These are phyloP conservation scores for Phytophthora tentaculata DNA, from an alignment of 352 stramenopile species.

Conservation along the genomic window DNA sequence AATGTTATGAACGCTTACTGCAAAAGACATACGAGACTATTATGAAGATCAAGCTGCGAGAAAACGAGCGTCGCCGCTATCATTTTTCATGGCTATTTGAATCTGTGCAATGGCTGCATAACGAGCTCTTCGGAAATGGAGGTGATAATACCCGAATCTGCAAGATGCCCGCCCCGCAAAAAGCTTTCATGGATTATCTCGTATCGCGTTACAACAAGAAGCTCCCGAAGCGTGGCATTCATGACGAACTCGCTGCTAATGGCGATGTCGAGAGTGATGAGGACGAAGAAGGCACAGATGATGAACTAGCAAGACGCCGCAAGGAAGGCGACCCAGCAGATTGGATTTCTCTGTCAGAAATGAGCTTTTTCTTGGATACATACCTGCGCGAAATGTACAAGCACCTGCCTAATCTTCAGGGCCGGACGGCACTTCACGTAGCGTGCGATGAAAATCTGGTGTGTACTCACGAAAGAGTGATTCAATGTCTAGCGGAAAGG, in stretches of 20 bases:
- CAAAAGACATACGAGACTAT: constrained; percentile 45
- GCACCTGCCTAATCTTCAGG: constrained; percentile 67
- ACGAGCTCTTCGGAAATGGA: constrained; percentile 36
- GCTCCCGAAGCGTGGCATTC: constrained; percentile 21
- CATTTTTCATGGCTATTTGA: constrained; percentile 71
- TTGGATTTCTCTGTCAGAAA: constrained; percentile 54
- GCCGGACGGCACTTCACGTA: constrained; percentile 69
- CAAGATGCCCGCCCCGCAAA: constrained; percentile 38
- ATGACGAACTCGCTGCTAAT: constrained; percentile 16
- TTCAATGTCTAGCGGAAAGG: constrained; percentile 56
- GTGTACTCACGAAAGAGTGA: constrained; percentile 76
- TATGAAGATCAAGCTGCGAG: constrained; percentile 67
- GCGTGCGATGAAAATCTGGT: constrained; percentile 85
- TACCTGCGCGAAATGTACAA: constrained; percentile 71
- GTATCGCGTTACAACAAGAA: constrained; percentile 51
- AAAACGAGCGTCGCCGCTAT: constrained; percentile 72
- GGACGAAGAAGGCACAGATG: constrained; percentile 31
- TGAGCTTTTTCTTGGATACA: constrained; percentile 70
- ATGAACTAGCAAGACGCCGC: constrained; percentile 33
- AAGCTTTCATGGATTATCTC: constrained; percentile 56
- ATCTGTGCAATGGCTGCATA: constrained; percentile 49
- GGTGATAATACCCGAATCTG: constrained; percentile 23
- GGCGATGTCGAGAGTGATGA: constrained; percentile 24
- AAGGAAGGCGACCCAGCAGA: constrained; percentile 49
- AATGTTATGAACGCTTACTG: constrained; percentile 47